phyloP scores from a whole-genome alignment of 140 eudicot genomes.

The Ambrosia hybrid region DNA sequence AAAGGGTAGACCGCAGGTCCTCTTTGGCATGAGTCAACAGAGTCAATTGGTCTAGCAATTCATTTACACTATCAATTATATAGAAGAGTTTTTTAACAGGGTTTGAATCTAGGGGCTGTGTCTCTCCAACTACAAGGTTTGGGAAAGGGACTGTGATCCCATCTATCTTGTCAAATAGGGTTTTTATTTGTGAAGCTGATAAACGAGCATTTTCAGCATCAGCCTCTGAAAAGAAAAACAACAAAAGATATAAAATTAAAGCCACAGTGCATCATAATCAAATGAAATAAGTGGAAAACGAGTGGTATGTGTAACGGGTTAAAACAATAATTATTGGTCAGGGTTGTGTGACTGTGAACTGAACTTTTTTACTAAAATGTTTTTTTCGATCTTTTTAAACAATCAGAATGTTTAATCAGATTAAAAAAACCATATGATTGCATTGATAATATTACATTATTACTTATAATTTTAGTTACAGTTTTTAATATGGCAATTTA shows the following conservation, averaged over 20 bases:
- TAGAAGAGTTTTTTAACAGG: slow-evolving; percentile 59
- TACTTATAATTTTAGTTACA: too few species aligned
- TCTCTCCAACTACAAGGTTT: slow-evolving; percentile 36
- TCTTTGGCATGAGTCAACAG: slow-evolving; percentile 56
- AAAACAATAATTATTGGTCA: too few species aligned
- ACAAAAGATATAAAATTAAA: not conserved
- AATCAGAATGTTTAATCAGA: not conserved
- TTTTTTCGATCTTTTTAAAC: not conserved
- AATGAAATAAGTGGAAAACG: not conserved
- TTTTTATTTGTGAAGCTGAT: slow-evolving; percentile 58
- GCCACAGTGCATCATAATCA: slow-evolving; percentile 5
- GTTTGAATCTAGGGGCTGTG: slow-evolving; percentile 42
- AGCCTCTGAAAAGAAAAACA: slow-evolving; percentile 46
- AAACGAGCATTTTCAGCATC: slow-evolving; percentile 39
- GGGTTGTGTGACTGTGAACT: too few species aligned
- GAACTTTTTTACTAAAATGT: too few species aligned
- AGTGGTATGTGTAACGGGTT: not conserved
- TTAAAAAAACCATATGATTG: too few species aligned
- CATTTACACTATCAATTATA: slow-evolving; percentile 52
- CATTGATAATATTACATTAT: too few species aligned
- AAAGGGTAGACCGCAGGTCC: slow-evolving; percentile 47
- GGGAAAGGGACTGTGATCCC: slow-evolving; percentile 49
- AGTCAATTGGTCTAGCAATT: slow-evolving; percentile 47
- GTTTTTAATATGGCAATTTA: too few species aligned
- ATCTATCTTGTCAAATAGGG: slow-evolving; percentile 50